These are phyloP conservation scores for Xerocomus amazonicus DNA, from an alignment of 1,284 basidiomycete species.

Conservation along the genomic window DNA sequence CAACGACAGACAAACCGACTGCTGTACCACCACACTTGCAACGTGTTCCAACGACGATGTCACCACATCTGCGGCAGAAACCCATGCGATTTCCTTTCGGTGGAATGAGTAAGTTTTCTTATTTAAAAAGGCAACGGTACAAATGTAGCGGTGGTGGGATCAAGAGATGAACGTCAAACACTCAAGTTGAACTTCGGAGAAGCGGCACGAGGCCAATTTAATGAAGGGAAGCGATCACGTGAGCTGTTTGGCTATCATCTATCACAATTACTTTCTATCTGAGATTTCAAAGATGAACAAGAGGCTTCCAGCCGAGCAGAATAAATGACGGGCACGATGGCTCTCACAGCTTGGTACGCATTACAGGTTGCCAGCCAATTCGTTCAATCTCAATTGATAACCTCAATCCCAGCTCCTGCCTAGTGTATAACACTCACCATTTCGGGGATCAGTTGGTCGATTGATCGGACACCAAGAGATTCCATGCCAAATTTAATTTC, in stretches of 20 bases:
- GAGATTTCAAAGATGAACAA: not conserved
- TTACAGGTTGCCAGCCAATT: conserved; percentile 60
- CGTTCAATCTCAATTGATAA: conserved; percentile 59
- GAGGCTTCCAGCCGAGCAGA: not conserved
- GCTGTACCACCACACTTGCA: conserved; percentile 75
- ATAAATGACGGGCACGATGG: not conserved
- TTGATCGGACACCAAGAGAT: conserved; percentile 69
- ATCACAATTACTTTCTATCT: not conserved
- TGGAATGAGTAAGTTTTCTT: not conserved
- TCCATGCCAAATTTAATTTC: conserved; percentile 83
- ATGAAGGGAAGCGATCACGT: conserved; percentile 24
- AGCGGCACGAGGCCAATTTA: conserved; percentile 9
- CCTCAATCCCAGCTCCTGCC: conserved; percentile 42
- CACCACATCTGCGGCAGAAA: conserved; percentile 77
- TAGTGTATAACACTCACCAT: conserved; percentile 51
- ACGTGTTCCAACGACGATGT: conserved; percentile 64
- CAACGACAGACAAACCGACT: conserved; percentile 54
- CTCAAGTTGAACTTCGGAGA: conserved; percentile 4
- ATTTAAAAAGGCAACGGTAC: not conserved
- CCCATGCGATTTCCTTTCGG: conserved; percentile 47
- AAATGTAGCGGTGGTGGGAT: not conserved
- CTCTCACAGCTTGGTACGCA: conserved; percentile 20
- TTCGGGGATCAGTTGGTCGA: conserved; percentile 73
- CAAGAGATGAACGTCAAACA: not conserved
- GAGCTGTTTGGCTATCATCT: no score